Base-by-base conservation (phyloP, 768 basidiomycete genomes). In the Fomitopsis serialis region DNA sequence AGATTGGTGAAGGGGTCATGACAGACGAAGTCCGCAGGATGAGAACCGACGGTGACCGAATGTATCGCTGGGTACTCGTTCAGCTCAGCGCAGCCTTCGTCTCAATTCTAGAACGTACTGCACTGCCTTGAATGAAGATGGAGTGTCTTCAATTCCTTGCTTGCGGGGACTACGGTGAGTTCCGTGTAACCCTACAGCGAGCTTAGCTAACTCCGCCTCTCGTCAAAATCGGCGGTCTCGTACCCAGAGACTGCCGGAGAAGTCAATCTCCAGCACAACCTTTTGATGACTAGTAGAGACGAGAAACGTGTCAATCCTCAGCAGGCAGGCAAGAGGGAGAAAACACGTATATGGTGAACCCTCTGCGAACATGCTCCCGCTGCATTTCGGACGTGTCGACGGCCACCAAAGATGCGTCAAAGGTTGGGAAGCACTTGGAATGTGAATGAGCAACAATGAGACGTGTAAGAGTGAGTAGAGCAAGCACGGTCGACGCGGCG, bases 241-340 rank as follows among this genome's bases (percentile, higher is more conserved):
- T 72, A 90, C 94, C 81, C 88, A 89, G 63, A 94, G 78, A 65
- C 78, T 77, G 21, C 96, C 96, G 8, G 86, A 79, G 68, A 97
- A 93, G 75, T 95, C 92, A 56, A 98, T 84, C 73, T 96, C 92
- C 60, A 98, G 75, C 57, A 91, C 89, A 48, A 97, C 94, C 68
- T 92, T 92, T 80, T 98, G 96, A 73, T 96, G 90, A 72, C 88
- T 91, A 85, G 87, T 92, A 84, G 68, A 85, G 68, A 83, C 77
- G 69, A 62, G 66, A 62, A 68, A 56, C 3, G 74, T 67, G 82
- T 80, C 79, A 80, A 68, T 57, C 72, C 63, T 68, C n/a, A 22
- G 15, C 24, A 22, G 3, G 36, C 48, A 48, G 44, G 29, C 53
- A 58, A 50, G 53, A 54, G 68, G 54, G 57, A 52, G 62, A 73